Evolutionary conservation across 1,284 basidiomycete genomes (phyloP), one percentile per base, ranked within the genome.

Genomic region (Austroboletus sp.): DNA sequence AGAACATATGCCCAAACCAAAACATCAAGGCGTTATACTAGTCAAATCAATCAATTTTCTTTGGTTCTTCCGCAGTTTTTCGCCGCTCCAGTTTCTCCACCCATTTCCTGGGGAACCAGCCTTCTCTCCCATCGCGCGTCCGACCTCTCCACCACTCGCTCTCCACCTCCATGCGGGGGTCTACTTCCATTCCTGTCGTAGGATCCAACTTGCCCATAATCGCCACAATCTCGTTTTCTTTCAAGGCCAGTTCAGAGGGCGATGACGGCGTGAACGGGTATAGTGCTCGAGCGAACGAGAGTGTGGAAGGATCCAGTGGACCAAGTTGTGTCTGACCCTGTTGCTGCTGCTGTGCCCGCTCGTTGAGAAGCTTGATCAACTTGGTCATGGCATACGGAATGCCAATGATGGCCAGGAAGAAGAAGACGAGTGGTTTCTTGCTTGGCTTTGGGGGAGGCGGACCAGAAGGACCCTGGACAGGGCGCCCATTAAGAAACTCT

Each of bases 21-120:
- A 19, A 45, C 12, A 45, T 7, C 8, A 10, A 19, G 11, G 15
- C 16, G 29, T 11, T 12, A 27, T 21, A 31, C 66, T 61, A 76
- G 42, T 74, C 72, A 6, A 71, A 6, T 21, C 21, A 21, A 21
- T 21, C 21, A 5, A 21, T 58, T 53, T 69, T 73, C 51, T 73
- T 71, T 3, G 50, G 53, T 26, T 55, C 57, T 10, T 62, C 63
- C 53, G 65, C 46, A 0, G 44, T 33, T 40, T 65, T 63, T 50
- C 42, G 72, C 57, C 72, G 67, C 62, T 84, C 80, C 47, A 89
- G 58, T 5, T 87, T 71, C 63, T 89, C 79, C 4, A 92, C 89
- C 77, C 85, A 94, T 57, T 89, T 94, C 53, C 76, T 80, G 1
- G 95, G 95, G 78, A 99, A 97, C 93, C 93, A 99, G 0, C 95